Evolutionary conservation across 129 eudicot species (phyloP), one percentile per base, ranked within the genome.

Genomic region (Artemisia annua): DNA sequence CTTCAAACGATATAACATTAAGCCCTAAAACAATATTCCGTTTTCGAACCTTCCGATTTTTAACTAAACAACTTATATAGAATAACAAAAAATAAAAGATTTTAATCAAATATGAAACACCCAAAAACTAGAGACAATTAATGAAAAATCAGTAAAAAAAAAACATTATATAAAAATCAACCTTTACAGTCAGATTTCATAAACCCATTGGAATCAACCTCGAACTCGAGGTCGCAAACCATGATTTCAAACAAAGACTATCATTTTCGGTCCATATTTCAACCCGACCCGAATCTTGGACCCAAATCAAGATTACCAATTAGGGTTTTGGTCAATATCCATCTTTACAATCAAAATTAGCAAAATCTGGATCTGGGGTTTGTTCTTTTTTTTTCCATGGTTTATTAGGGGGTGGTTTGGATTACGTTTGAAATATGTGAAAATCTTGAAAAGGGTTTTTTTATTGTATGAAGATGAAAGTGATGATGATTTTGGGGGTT

Each of bases 141-240:
- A 5, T 5, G 9, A n/a, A 35, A 35, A 2, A 22, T 12, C 66
- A 22, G 44, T 20, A n/a, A 24, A 24, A 12, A 61, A 61, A 0
- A 20, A 20, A 20, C 1, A 12, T 1, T 22, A 61, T 10, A 11
- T 0, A 61, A 61, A 61, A 28, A 11, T 13, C 80, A 64, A 92
- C 96, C 98, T 85, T 83, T 60, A 48, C 80, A 82, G 73, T 66
- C 71, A 15, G 84, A 60, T 73, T 48, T 79, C 13, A 74, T 39
- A 72, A 89, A 82, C 20, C 98, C 98, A 55, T 59, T 9, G 82
- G 83, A 18, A 93, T 51, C 22, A 93, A 49, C 73, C 80, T 84
- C 16, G 96, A 72, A 71, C 84, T 69, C 4, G 87, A 80, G n/a
- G 75, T 89, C 87, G 26, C 98, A 93, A 61, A 87, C 83, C 98